Evolutionary conservation across 2,329 filamentous ascomycete species (phyloP).

Genomic region (Pseudogymnoascus sp.): DNA sequence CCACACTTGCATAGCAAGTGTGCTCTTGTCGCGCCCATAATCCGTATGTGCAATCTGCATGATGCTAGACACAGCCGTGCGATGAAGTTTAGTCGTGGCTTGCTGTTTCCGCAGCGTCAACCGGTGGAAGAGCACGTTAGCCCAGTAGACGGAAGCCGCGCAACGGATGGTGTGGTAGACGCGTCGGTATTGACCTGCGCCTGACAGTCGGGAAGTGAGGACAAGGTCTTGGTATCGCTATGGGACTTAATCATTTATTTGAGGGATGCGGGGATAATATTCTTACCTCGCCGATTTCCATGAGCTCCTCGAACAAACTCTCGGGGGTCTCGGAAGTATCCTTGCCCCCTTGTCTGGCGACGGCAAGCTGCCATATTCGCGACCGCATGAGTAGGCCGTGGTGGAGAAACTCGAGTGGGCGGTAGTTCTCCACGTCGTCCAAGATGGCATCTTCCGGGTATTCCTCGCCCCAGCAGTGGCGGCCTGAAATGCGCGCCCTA

Average conservation of each 20-base stretch:
- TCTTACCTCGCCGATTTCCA: constrained; percentile 1
- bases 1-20: constrained; percentile 16
- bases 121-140: neutral
- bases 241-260: neutral
- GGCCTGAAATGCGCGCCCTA: neutral
- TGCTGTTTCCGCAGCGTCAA: neutral
- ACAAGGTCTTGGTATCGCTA: neutral
- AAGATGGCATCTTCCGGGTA: constrained; percentile 1
- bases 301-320: neutral
- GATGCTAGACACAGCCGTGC: neutral
- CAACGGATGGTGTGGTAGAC: neutral
- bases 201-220: neutral
- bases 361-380: neutral
- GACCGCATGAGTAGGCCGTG: neutral
- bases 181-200: neutral
- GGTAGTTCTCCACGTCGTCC: constrained; percentile 8
- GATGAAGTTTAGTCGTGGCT: neutral
- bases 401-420: neutral
- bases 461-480: constrained; percentile 2
- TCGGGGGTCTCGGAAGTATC: neutral
- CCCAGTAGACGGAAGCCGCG: neutral
- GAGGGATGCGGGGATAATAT: neutral
- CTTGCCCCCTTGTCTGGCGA: neutral
- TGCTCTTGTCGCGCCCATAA: neutral
- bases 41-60: neutral